phyloP scores from a whole-genome alignment of 306 rosid genomes.

The Quercus parvula region DNA sequence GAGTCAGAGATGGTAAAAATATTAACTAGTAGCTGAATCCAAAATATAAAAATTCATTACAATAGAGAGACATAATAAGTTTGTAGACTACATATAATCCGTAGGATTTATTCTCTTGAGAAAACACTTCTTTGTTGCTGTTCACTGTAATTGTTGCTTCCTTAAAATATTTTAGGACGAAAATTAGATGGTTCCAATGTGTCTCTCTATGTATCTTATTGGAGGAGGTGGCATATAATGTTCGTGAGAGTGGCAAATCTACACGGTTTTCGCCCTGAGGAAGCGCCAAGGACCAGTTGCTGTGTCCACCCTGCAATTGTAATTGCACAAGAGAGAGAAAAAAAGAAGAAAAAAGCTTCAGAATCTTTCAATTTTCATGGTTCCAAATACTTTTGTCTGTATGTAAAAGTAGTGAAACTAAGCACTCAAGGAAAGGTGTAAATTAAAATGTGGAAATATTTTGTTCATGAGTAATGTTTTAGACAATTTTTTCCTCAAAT shows the following conservation, averaged over 20 bases:
- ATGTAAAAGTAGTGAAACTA: too few species aligned
- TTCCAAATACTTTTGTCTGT: too few species aligned
- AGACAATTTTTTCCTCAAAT: too few species aligned
- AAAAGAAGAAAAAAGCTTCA: background rate
- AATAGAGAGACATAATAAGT: background rate
- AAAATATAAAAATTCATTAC: background rate
- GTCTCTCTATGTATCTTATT: background rate
- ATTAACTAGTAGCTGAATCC: background rate
- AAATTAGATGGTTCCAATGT: background rate
- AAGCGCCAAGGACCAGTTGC: background rate
- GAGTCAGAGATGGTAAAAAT: background rate
- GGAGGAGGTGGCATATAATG: background rate
- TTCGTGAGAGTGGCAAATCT: background rate
- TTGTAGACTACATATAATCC: background rate
- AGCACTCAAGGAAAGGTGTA: too few species aligned
- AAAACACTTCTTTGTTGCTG: too few species aligned
- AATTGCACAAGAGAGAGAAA: background rate
- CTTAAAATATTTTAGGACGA: background rate
- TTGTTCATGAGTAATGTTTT: too few species aligned
- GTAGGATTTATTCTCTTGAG: background rate
- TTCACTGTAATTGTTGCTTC: too few species aligned
- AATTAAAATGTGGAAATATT: too few species aligned
- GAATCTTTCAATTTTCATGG: background rate
- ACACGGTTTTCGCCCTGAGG: background rate
- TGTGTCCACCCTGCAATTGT: background rate